phyloP scores from a whole-genome alignment of 208 protist genomes.

The Trypanosoma avium region DNA sequence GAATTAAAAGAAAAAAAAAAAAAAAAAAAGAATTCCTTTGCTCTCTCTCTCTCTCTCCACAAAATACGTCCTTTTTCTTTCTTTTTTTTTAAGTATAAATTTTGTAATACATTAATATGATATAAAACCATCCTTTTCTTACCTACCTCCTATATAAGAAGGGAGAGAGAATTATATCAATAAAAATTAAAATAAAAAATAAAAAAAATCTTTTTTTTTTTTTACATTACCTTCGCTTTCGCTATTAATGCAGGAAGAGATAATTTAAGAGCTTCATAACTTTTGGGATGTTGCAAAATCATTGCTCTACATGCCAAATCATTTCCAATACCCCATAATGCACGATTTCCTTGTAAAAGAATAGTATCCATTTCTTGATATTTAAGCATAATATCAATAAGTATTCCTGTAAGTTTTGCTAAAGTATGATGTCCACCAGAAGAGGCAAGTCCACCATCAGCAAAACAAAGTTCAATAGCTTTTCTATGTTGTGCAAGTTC shows the following conservation, averaged over 20 bases:
- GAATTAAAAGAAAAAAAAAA: slow-evolving; percentile 6
- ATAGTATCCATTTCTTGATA: slow-evolving; percentile 73
- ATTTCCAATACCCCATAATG: slow-evolving; percentile 86
- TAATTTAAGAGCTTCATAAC: slow-evolving; percentile 59
- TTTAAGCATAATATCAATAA: slow-evolving; percentile 81
- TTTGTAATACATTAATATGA: neutral
- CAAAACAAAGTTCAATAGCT: slow-evolving; percentile 39
- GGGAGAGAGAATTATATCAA: too few relatives aligned
- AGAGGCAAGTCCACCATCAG: slow-evolving; percentile 9
- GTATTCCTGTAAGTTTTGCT: slow-evolving; percentile 47
- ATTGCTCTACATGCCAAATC: slow-evolving; percentile 52
- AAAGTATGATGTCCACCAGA: slow-evolving; percentile 34
- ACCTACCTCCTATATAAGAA: neutral
- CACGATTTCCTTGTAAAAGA: slow-evolving; percentile 66
- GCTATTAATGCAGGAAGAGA: slow-evolving; percentile 63
- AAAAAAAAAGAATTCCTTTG: neutral
- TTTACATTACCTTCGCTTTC: slow-evolving; percentile 22
- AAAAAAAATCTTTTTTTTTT: slow-evolving; percentile 6
- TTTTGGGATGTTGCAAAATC: slow-evolving; percentile 71
- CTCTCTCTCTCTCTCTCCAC: too few relatives aligned
- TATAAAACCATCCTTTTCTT: too few relatives aligned
- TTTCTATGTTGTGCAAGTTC: slow-evolving; percentile 57
- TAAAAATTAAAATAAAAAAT: slow-evolving; percentile 3
- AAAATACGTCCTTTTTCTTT: neutral
- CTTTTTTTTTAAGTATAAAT: neutral